Conservation (phyloP, 2,329 filamentous ascomycete genomes). For the Cladosporium sp. region DNA sequence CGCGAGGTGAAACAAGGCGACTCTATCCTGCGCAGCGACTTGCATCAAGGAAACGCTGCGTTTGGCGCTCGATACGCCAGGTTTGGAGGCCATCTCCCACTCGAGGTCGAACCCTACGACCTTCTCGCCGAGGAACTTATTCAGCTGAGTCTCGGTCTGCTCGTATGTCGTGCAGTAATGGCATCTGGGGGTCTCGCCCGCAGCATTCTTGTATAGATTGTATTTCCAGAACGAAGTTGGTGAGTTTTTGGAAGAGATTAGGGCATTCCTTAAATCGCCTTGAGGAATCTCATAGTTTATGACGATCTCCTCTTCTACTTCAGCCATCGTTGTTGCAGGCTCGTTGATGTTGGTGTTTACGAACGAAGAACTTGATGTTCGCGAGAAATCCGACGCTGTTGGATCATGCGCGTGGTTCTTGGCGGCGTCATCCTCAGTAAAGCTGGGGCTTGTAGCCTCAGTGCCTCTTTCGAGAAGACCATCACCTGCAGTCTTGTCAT, state of each 20-base stretch:
- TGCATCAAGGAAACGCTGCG: conserved; percentile 78
- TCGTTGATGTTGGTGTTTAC: neutral
- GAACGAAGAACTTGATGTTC: neutral
- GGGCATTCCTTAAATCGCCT: conserved; percentile 23
- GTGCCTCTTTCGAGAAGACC: neutral
- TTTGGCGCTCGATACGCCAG: conserved; percentile 44
- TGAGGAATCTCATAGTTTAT: conserved; percentile 25
- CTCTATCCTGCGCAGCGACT: conserved; percentile 68
- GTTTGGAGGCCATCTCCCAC: conserved; percentile 58
- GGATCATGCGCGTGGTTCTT: conserved; percentile 1
- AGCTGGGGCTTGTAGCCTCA: neutral
- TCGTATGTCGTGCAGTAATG: conserved; percentile 70
- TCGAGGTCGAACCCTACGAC: conserved; percentile 88
- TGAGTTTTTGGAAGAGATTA: conserved; percentile 24
- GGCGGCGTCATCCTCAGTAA: conserved; percentile 4
- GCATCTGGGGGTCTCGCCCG: conserved; percentile 56
- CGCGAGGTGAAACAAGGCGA: conserved; percentile 78
- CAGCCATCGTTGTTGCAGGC: neutral
- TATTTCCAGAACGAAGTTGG: conserved; percentile 56
- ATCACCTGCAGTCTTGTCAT: neutral
- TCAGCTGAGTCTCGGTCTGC: conserved; percentile 61
- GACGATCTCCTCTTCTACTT: conserved; percentile 14
- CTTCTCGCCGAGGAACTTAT: conserved; percentile 63
- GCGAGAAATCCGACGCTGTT: conserved; percentile 1
- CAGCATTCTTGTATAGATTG: conserved; percentile 57